Percentiles rank a stretch among this genome's conserved stretches.
Evolutionary conservation across 495 filamentous ascomycete species (phyloP).

Genomic region (Pseudomonodictys pantanalensis): DNA sequence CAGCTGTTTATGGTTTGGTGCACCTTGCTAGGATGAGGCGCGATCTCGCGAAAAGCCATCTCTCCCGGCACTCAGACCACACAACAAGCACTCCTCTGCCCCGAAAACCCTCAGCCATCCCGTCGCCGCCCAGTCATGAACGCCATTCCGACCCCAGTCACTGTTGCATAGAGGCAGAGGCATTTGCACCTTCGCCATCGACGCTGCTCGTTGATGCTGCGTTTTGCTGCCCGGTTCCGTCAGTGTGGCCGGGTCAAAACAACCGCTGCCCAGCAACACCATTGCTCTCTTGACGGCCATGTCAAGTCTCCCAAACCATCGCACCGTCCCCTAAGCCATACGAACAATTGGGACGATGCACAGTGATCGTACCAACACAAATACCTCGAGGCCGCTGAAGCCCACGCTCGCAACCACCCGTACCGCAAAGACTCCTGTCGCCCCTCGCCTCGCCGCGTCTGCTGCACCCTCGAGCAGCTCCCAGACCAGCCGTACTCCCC

Average conservation of each 20-base stretch:
- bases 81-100: too few relatives aligned
- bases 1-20: neutral
- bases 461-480: constrained; percentile 26
- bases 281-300: constrained; percentile 11
- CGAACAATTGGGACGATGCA: constrained; percentile 24
- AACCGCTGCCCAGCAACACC: constrained; percentile 4
- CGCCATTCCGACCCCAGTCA: neutral
- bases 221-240: neutral
- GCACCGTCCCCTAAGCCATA: constrained; percentile 6
- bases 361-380: constrained; percentile 25
- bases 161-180: neutral
- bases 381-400: constrained; percentile 35
- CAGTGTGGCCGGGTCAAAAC: neutral
- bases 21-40: neutral
- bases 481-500: constrained; percentile 16
- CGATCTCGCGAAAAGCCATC: neutral
- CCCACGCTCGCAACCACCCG: constrained; percentile 41
- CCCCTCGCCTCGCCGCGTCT: constrained; percentile 38
- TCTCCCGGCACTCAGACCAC: neutral
- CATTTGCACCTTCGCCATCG: too few relatives aligned
- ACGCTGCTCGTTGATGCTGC: too few relatives aligned
- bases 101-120: neutral
- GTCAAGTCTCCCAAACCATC: neutral
- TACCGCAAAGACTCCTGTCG: constrained; percentile 37
- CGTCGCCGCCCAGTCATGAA: neutral